Conservation (phyloP, 441 rosid genomes). For the Biscutella laevigata region DNA sequence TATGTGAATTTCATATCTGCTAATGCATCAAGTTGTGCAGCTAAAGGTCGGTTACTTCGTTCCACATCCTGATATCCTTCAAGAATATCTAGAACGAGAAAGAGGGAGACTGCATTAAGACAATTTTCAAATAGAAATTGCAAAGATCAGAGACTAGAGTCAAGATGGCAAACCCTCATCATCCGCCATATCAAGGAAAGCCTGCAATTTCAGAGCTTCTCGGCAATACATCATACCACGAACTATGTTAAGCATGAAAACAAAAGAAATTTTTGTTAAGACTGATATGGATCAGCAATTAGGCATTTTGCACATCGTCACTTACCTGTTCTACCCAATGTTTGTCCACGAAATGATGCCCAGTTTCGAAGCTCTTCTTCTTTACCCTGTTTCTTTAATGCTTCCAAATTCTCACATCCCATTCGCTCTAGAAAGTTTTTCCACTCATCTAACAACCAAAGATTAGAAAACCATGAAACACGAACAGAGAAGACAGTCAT, state of each 20-base stretch:
- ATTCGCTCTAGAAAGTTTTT: conserved; percentile 87
- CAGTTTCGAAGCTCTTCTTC: conserved; percentile 76
- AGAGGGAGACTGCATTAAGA: conserved; percentile 9
- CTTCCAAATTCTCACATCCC: conserved; percentile 51
- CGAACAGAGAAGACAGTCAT: conserved; percentile 13
- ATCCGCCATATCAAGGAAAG: conserved; percentile 81
- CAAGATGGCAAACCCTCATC: conserved; percentile 52
- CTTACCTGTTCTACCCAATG: conserved; percentile 91
- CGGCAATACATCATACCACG: conserved; percentile 98
- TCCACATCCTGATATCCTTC: conserved; percentile 77
- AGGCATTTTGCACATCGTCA: neutral
- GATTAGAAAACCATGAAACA: conserved; percentile 4
- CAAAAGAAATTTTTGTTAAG: neutral
- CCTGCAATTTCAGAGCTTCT: conserved; percentile 83
- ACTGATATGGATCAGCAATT: neutral
- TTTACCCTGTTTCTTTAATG: conserved; percentile 37
- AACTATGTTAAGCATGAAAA: conserved; percentile 43
- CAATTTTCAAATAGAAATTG: conserved; percentile 6
- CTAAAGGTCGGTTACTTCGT: conserved; percentile 53
- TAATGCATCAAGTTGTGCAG: conserved; percentile 69
- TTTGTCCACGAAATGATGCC: conserved; percentile 95
- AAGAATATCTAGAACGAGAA: conserved; percentile 57
- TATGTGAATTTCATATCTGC: no score
- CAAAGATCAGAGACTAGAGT: conserved; percentile 7
- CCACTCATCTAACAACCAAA: conserved; percentile 67